Evolutionary conservation across 78 protist genomes (phyloP), one percentile per base, ranked within the genome.

Genomic region (Isochrysis galbana): DNA sequence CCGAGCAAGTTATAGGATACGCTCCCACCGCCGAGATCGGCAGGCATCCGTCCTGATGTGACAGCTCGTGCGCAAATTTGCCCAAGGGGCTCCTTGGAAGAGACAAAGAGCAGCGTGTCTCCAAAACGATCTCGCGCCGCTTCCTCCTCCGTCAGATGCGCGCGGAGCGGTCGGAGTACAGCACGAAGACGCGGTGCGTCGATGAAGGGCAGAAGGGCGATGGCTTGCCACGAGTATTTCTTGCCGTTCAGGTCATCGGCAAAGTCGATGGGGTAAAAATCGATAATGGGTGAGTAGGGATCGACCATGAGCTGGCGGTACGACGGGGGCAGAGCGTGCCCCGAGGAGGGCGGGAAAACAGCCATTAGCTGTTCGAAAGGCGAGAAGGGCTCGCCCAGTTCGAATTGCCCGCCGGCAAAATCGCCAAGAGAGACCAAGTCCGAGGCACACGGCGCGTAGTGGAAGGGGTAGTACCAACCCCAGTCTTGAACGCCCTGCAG

Each of bases 331-430:
- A 97, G 91, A 69, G 94, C 95, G 61, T 96, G 96, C 38, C 86
- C 86, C n/a, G 86, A 77, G 47, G 42, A 4, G 23, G 86, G 23
- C 0, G 99, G 99, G 21, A 98, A 94, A 44, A 99, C 99, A 42
- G 96, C 96, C 98, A 99, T 95, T 47, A 99, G 97, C 97, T 99
- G 99, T 89, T 94, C 93, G 69, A 98, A 93, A n/a, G 99, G 99
- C 22, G 39, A 41, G 93, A 98, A 97, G 3, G 99, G 98, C 90
- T 7, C 51, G 7, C 69, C 89, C 26, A 22, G 38, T 5, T 39
- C 42, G 87, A 92, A 87, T 25, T 39, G 29, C 46, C 78, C 77
- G 83, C 44, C 42, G 2, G 38, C 19, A 45, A 87, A 38, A 7
- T 51, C 82, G 74, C 0, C 19, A 29, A 89, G 51, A 26, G 3